These are phyloP conservation scores for Claviceps maximensis DNA, from an alignment of 2,329 filamentous ascomycete species.

Conservation along the genomic window DNA sequence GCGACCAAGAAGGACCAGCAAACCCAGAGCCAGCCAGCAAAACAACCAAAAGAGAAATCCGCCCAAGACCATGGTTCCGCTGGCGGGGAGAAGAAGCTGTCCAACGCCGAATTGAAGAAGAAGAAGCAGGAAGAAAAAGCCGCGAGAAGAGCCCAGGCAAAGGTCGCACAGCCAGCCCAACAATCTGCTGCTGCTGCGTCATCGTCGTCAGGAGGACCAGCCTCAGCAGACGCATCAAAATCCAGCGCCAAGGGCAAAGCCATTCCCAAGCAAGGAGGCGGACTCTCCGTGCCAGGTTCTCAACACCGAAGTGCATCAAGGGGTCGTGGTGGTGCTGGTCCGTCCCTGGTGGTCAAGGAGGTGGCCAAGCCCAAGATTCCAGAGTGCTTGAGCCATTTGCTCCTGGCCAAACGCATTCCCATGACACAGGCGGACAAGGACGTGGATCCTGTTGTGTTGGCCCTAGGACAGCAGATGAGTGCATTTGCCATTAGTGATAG, in stretches of 20 bases:
- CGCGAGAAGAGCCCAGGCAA: constrained; percentile 63
- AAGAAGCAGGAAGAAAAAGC: constrained; percentile 85
- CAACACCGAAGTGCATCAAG: constrained; percentile 22
- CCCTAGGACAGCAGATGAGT: constrained; percentile 80
- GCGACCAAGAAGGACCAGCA: constrained; percentile 15
- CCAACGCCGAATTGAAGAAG: constrained; percentile 74
- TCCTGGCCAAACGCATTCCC: constrained; percentile 47
- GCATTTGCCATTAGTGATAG: constrained; percentile 82
- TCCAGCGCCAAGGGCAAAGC: constrained; percentile 28
- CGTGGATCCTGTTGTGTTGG: constrained; percentile 76
- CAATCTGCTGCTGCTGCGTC: constrained; percentile 12
- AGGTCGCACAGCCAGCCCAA: constrained; percentile 36
- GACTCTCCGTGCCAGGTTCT: constrained; percentile 19
- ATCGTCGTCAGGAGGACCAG: constrained; percentile 11
- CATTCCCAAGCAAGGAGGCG: constrained; percentile 33
- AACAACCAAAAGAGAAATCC: constrained; percentile 12
- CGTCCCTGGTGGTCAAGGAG: constrained; percentile 30
- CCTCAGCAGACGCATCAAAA: constrained; percentile 23
- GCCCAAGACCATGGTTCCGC: constrained; percentile 4
- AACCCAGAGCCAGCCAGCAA: constrained; percentile 9
- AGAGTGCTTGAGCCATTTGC: constrained; percentile 72
- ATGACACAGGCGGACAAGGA: constrained; percentile 52
- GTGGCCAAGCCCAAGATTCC: constrained; percentile 44
- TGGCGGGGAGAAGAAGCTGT: constrained; percentile 42
- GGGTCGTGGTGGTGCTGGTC: constrained; percentile 6